phyloP scores from a whole-genome alignment of 2,329 filamentous ascomycete species.

The Pestalotiopsis sp. region DNA sequence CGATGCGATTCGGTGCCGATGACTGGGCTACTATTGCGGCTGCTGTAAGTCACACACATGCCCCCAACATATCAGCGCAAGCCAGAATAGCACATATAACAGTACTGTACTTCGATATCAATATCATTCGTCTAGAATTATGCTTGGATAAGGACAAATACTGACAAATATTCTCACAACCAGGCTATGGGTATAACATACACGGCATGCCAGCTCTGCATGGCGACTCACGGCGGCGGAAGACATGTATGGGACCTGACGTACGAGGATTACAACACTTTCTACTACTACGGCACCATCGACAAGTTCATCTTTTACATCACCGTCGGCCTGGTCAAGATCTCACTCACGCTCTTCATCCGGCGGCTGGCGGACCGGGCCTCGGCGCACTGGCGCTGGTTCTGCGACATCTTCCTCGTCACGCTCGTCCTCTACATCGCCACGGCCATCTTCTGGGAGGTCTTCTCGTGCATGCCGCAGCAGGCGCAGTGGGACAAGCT shows the following conservation, averaged over 20 bases:
- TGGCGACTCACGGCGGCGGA: constrained; percentile 25
- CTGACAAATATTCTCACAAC: neutral
- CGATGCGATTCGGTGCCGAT: constrained; percentile 34
- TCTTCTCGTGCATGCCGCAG: constrained; percentile 31
- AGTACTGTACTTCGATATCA: too few relatives aligned
- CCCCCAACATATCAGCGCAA: neutral
- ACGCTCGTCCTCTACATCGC: constrained; percentile 31
- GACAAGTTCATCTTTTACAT: constrained; percentile 30
- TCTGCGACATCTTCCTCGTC: constrained; percentile 33
- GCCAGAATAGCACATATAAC: neutral
- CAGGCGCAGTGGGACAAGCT: constrained; percentile 29
- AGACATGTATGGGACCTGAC: constrained; percentile 34
- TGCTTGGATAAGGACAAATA: neutral
- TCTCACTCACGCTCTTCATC: constrained; percentile 39
- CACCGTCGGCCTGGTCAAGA: constrained; percentile 36
- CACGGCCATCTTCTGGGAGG: constrained; percentile 30
- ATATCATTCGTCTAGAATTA: neutral
- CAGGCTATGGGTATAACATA: constrained; percentile 27
- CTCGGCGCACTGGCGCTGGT: constrained; percentile 29
- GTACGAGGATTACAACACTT: constrained; percentile 33
- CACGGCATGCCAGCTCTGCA: constrained; percentile 28
- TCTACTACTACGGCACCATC: constrained; percentile 25
- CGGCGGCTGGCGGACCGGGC: constrained; percentile 35
- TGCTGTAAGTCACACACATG: constrained; percentile 23
- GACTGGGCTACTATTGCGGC: constrained; percentile 36